phyloP scores from a whole-genome alignment of 176 grass and related monocot genomes.

The Oryza longistaminata region DNA sequence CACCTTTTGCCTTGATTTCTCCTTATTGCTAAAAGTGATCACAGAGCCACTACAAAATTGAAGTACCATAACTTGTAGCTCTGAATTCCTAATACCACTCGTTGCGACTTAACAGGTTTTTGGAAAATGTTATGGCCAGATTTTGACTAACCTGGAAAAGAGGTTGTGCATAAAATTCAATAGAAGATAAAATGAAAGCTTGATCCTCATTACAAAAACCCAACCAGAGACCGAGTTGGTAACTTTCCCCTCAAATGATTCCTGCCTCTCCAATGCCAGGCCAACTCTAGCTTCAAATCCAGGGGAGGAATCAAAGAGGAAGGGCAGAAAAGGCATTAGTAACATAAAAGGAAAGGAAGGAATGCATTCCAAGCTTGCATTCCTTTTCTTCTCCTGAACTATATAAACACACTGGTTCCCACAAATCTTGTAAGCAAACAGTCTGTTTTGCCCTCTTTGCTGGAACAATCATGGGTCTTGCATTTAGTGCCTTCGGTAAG shows the following conservation, averaged over 20 bases:
- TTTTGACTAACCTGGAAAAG: background rate
- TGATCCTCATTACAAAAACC: background rate
- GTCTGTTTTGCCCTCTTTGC: background rate
- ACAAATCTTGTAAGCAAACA: constrained; percentile 6
- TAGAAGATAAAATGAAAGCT: background rate
- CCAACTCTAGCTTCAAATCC: constrained; percentile 42
- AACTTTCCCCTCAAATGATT: constrained; percentile 29
- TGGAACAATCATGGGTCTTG: constrained; percentile 59
- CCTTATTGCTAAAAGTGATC: constrained; percentile 1
- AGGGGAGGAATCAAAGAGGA: constrained; percentile 45
- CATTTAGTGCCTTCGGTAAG: constrained; percentile 48
- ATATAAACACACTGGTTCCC: constrained; percentile 40
- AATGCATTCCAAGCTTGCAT: constrained; percentile 74
- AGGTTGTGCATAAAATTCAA: background rate
- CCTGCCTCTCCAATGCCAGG: constrained; percentile 28
- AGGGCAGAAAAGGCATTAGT: constrained; percentile 30
- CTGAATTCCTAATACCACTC: background rate
- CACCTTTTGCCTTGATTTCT: background rate
- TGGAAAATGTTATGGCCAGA: background rate
- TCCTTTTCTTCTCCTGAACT: constrained; percentile 23
- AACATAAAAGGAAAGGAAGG: constrained; percentile 50
- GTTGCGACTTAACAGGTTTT: background rate
- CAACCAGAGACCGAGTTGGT: background rate
- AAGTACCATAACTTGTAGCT: background rate
- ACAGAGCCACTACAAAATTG: constrained; percentile 13